Evolutionary conservation across 2,329 filamentous ascomycete species (phyloP), one percentile per base, ranked within the genome.

Genomic region (Epichloe typhina): DNA sequence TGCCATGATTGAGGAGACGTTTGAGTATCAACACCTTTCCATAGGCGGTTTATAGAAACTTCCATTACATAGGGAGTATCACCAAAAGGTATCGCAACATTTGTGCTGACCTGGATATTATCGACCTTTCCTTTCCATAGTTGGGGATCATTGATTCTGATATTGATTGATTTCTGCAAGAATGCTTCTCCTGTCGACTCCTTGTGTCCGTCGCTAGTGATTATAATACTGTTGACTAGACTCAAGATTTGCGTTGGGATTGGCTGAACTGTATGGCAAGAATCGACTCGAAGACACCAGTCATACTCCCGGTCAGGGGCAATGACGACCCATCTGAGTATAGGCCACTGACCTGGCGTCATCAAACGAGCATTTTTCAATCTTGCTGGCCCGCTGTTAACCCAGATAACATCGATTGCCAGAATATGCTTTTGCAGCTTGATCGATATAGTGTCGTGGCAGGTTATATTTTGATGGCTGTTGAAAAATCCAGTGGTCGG

Each of bases 251-350:
- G 45, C 3, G 26, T 7, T 26, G 61, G 57, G 5, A 59, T 53
- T 3, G 59, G 50, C 2, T 52, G 47, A 31, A 56, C 36, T 6
- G 35, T 47, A 5, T 59, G 54, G 52, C 54, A 58, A 5, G 61
- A 57, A 49, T 63, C 59, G 7, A 67, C 60, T 48, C 56, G 57
- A 38, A 69, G 52, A 46, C 55, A 63, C 66, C 66, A 69, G 53
- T 69, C 66, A 50, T 61, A 60, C 21, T 56, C 45, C 58, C 64
- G 67, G 36, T 69, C 67, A 13, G 67, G 67, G 5, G 65, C 62
- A 26, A 58, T 58, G 26, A 66, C 47, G 4, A 57, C 62, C 64
- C 67, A 67, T 50, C 64, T 61, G 26, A 67, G 48, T 13, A 57
- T 59, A 4, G 56, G 51, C 52, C 54, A 57, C 7, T 43, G 42